Base-by-base conservation (phyloP, 345 rosid species). In the Lenwebbia sp. region DNA sequence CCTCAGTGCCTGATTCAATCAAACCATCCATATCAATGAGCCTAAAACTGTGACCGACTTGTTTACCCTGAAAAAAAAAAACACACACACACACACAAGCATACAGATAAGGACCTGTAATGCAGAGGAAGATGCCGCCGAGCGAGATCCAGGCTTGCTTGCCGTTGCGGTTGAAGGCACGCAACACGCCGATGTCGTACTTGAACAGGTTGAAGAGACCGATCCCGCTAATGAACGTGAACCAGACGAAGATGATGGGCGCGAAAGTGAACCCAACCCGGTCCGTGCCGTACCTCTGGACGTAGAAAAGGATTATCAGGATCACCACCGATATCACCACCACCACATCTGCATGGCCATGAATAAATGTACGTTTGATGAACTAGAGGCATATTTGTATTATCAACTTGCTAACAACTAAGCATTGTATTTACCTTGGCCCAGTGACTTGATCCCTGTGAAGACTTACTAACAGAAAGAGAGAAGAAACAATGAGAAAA, bases 231-330 rank as follows among this genome's bases (percentile, higher is more conserved):
- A 95, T 89, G 22, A 93, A 91, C 8, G 86, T 3, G 88, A 93
- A 96, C 99, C 98, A 95, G 12, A 92, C 0, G 81, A 88, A 70
- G 54, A 95, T 85, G 30, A 96, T 88, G 6, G 97, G 98, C 0
- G 98, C 97, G 28, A 96, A 96, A 1, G 92, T 49, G 60, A 84
- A 83, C 7, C 99, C 97, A 1, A 95, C 96, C 90, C 92, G 94
- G 75, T 96, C 97, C 0, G 97, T 95, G 2, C 99, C 98, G 56
- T 92, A 86, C 60, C 94, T 87, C 84, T 96, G 97, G 60, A 84
- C 85, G 26, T 49, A 51, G 88, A 96, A 96, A 13, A 95, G 88
- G 0, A 89, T 0, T 8, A 95, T 70, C 85, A 96, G 88, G 85
- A 94, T 95, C 75, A 90, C 95, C 13, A 92, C 88, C 4, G 98